Evolutionary conservation across 768 basidiomycete genomes (phyloP).

Genomic region (Galerina marginata): DNA sequence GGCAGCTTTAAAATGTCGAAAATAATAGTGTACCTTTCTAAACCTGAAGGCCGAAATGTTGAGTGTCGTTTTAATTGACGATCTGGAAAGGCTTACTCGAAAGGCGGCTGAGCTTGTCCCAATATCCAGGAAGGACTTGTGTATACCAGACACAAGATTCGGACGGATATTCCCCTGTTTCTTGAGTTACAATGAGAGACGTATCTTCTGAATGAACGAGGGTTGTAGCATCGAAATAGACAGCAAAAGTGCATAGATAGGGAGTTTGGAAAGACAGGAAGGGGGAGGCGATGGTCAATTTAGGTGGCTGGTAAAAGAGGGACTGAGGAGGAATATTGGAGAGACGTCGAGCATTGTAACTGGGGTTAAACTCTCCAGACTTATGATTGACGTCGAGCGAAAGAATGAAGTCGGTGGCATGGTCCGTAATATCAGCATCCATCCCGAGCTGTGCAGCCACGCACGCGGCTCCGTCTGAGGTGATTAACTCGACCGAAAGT

Average conservation of each 20-base stretch:
- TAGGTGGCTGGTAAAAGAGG: constrained; percentile 54
- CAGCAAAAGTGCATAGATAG: constrained; percentile 22
- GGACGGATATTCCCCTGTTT: constrained; percentile 4
- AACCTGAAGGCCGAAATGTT: constrained; percentile 1
- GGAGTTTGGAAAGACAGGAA: constrained; percentile 13
- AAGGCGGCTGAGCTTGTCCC: constrained; percentile 15
- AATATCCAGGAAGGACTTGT: constrained; percentile 18
- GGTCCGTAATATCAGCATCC: constrained; percentile 24
- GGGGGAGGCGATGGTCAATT: constrained; percentile 36
- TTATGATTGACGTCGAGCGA: constrained; percentile 16
- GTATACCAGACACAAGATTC: constrained; percentile 10
- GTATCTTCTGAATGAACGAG: constrained; percentile 32
- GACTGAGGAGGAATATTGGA: constrained; percentile 21
- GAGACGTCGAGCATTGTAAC: constrained; percentile 24
- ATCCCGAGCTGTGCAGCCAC: constrained; percentile 18
- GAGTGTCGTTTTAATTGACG: background rate
- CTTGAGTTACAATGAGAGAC: constrained; percentile 2
- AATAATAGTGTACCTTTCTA: constrained; percentile 24
- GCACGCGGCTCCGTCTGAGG: constrained; percentile 8
- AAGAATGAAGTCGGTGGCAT: constrained; percentile 20
- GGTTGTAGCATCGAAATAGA: constrained; percentile 31
- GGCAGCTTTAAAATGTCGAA: constrained; percentile 21
- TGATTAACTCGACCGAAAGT: constrained; percentile 14
- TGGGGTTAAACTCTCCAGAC: constrained; percentile 2
- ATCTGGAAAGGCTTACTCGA: constrained; percentile 9